phyloP scores from a whole-genome alignment of 2,329 filamentous ascomycete species.

The Sphaceloma murrayae region DNA sequence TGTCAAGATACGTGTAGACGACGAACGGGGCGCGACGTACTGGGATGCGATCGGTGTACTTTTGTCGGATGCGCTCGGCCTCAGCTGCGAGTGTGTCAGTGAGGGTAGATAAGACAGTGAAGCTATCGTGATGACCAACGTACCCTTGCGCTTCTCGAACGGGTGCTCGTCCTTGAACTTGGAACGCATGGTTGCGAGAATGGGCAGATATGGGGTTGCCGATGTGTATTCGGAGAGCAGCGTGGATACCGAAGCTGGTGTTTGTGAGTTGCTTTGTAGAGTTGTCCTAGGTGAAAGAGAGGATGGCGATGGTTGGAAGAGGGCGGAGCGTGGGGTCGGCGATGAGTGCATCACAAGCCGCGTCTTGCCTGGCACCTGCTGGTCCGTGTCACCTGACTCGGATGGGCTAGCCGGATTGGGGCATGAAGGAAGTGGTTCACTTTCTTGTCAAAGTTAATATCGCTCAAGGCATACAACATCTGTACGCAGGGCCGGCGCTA shows the following conservation, averaged over 20 bases:
- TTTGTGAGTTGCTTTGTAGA: not conserved
- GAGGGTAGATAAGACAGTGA: conserved; percentile 4
- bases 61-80: conserved; percentile 97
- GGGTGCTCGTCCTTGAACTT: conserved; percentile 99
- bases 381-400: too few relatives aligned
- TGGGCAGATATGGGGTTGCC: conserved; percentile 10
- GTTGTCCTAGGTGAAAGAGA: not conserved
- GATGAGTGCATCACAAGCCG: too few relatives aligned
- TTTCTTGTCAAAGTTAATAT: too few relatives aligned
- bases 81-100: conserved; percentile 49
- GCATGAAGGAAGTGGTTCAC: too few relatives aligned
- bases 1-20: conserved; percentile 13
- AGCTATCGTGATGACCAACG: conserved; percentile 11
- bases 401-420: too few relatives aligned
- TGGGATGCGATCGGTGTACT: conserved; percentile 96
- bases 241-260: too few relatives aligned
- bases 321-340: not conserved
- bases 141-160: conserved; percentile 96
- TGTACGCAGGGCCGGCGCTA: too few relatives aligned
- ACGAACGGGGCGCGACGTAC: conserved; percentile 49
- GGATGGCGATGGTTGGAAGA: too few relatives aligned
- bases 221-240: not conserved
- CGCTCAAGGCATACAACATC: too few relatives aligned
- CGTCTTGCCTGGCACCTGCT: too few relatives aligned
- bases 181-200: conserved; percentile 70